Percentiles rank a stretch among this genome's conserved stretches.
Evolutionary conservation across 345 rosid genomes (phyloP).

Genomic region (Arabis alpina): DNA sequence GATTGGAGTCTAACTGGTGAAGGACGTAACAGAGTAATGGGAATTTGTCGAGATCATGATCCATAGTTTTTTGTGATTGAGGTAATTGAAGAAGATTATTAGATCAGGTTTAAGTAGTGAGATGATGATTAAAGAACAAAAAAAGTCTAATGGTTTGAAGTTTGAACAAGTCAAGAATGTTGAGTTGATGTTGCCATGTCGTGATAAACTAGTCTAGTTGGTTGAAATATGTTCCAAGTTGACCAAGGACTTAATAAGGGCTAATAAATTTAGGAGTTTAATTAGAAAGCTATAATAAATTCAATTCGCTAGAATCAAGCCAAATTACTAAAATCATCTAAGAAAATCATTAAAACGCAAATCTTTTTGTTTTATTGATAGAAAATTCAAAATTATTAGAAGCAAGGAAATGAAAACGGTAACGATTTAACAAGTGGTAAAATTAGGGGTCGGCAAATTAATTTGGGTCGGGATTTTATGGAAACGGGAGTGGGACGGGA

Average conservation of each 20-base stretch:
- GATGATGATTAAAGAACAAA: neutral
- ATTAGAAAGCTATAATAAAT: too few species aligned
- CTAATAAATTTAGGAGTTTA: too few species aligned
- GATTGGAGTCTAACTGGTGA: slow-evolving; percentile 49
- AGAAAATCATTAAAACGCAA: too few species aligned
- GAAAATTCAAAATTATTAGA: too few species aligned
- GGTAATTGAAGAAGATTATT: slow-evolving; percentile 12
- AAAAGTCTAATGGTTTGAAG: slow-evolving; percentile 4
- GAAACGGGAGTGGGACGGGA: too few species aligned
- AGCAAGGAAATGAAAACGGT: too few species aligned
- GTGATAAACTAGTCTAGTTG: neutral
- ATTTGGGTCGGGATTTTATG: too few species aligned
- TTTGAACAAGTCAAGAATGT: slow-evolving; percentile 33
- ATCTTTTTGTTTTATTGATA: too few species aligned
- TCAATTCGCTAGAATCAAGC: too few species aligned
- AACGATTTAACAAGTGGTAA: too few species aligned
- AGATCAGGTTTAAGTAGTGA: slow-evolving; percentile 32
- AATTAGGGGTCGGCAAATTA: too few species aligned
- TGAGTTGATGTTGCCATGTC: slow-evolving; percentile 37
- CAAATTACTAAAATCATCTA: too few species aligned
- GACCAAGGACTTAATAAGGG: neutral
- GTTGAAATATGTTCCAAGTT: slow-evolving; percentile 9
- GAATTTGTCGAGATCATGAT: slow-evolving; percentile 53
- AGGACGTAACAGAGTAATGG: slow-evolving; percentile 71
- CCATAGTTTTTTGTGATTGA: slow-evolving; percentile 46